Conservation (phyloP, 1,284 basidiomycete species). For the Cystobasidiaceae sp. region DNA sequence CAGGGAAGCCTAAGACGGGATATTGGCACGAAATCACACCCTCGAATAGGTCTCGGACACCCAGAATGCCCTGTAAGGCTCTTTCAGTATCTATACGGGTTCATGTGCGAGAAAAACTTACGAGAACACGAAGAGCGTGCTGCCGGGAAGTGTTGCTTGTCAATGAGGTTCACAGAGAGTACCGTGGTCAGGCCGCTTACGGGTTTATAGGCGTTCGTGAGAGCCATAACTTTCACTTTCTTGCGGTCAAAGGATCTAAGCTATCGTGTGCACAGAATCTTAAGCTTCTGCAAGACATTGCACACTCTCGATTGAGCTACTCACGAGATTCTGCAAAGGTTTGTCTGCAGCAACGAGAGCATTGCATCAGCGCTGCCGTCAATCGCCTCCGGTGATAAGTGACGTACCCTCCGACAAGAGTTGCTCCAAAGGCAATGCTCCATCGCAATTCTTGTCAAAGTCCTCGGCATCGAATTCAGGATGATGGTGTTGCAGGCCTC, state of each 20-base stretch:
- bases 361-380: not conserved
- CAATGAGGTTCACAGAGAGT: not conserved
- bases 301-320: not conserved
- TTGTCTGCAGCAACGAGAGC: conserved; percentile 1
- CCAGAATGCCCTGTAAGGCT: conserved; percentile 11
- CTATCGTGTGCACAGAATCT: not conserved
- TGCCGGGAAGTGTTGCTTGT: not conserved
- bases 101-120: not conserved
- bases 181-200: not conserved
- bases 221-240: conserved; percentile 26
- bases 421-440: conserved; percentile 20
- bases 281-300: not conserved
- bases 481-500: conserved; percentile 25
- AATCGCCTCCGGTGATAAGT: not conserved
- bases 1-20: conserved; percentile 7
- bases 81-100: not conserved
- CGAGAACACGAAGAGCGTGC: conserved; percentile 24
- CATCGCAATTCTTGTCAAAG: conserved; percentile 27
- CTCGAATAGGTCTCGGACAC: conserved; percentile 27
- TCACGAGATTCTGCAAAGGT: conserved; percentile 11
- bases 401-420: not conserved
- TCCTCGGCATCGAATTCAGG: conserved; percentile 29
- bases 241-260: conserved; percentile 17
- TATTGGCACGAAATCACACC: conserved; percentile 27
- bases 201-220: conserved; percentile 29